Conservation (phyloP, 495 filamentous ascomycete species). For the Bacidia gigantensis region DNA sequence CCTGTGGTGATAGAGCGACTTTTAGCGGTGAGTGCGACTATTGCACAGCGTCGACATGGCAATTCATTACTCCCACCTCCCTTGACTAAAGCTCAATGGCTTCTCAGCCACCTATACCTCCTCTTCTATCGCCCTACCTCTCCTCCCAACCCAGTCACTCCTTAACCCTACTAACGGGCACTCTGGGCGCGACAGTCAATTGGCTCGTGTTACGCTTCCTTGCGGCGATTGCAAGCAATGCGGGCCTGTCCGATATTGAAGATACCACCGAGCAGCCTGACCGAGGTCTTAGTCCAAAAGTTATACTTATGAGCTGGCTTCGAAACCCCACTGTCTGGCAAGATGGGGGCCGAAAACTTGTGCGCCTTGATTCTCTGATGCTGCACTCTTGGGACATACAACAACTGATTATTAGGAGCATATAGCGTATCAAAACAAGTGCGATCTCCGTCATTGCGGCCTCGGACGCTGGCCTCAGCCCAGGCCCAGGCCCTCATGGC, state of each 20-base stretch:
- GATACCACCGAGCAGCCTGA: background rate
- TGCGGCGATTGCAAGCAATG: conserved; percentile 23
- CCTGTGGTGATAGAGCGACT: too few relatives aligned
- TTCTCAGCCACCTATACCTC: conserved; percentile 44
- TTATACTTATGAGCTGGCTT: conserved; percentile 71
- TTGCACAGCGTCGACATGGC: too few relatives aligned
- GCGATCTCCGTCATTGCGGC: conserved; percentile 4
- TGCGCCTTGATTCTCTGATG: too few relatives aligned
- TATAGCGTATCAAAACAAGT: too few relatives aligned
- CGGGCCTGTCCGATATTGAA: conserved; percentile 26
- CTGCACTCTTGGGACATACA: too few relatives aligned
- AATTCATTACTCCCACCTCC: too few relatives aligned
- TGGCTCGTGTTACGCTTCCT: conserved; percentile 61
- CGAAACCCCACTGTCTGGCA: conserved; percentile 66
- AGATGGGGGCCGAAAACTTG: conserved; percentile 44
- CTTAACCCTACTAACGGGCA: conserved; percentile 58
- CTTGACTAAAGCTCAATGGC: conserved; percentile 30
- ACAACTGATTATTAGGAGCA: too few relatives aligned
- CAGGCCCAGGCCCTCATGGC: background rate
- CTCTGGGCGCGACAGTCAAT: conserved; percentile 56
- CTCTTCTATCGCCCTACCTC: conserved; percentile 27
- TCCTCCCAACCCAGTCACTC: conserved; percentile 29
- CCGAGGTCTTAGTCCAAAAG: conserved; percentile 20
- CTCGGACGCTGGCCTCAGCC: conserved; percentile 3
- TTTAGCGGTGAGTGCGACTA: too few relatives aligned